Evolutionary conservation across 1,284 basidiomycete species (phyloP).

Genomic region (Tremellales sp.): DNA sequence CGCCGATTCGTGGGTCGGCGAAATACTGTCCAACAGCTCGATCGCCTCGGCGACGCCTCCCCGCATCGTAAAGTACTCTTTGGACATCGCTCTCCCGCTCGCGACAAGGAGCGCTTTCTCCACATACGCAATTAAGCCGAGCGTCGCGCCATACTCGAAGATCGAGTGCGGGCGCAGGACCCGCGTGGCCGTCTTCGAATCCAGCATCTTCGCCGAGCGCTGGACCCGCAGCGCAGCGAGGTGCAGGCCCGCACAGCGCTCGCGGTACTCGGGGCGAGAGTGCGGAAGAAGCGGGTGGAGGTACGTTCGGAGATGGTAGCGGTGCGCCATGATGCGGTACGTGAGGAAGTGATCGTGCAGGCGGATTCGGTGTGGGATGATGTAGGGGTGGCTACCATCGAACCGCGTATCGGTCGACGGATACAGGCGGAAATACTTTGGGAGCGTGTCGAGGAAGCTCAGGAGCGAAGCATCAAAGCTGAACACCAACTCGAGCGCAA

Average conservation of each 20-base stretch:
- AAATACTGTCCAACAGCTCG: slow-evolving; percentile 43
- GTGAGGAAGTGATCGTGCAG: slow-evolving; percentile 34
- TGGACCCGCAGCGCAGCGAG: slow-evolving; percentile 35
- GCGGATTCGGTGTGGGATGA: slow-evolving; percentile 37
- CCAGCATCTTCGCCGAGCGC: slow-evolving; percentile 39
- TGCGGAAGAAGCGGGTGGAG: slow-evolving; percentile 28
- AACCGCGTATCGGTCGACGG: slow-evolving; percentile 38
- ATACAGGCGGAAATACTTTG: slow-evolving; percentile 40
- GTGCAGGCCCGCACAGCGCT: slow-evolving; percentile 34
- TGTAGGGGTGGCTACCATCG: slow-evolving; percentile 35
- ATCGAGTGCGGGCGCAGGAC: slow-evolving; percentile 36
- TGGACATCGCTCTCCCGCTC: background rate
- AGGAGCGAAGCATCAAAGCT: slow-evolving; percentile 39
- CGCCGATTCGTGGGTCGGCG: slow-evolving; percentile 12
- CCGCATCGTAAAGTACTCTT: slow-evolving; percentile 30
- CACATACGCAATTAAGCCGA: slow-evolving; percentile 38
- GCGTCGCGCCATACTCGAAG: slow-evolving; percentile 36
- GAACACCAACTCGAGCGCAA: slow-evolving; percentile 34
- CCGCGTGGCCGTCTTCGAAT: slow-evolving; percentile 36
- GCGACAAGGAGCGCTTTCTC: slow-evolving; percentile 26
- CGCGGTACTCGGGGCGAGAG: slow-evolving; percentile 22
- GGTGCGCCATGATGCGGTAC: slow-evolving; percentile 38
- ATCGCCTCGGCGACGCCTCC: slow-evolving; percentile 35
- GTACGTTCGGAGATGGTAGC: slow-evolving; percentile 34
- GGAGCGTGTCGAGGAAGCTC: slow-evolving; percentile 40